These are phyloP conservation scores for Syzygium aqueum DNA, from an alignment of 345 rosid genomes.

Conservation along the genomic window DNA sequence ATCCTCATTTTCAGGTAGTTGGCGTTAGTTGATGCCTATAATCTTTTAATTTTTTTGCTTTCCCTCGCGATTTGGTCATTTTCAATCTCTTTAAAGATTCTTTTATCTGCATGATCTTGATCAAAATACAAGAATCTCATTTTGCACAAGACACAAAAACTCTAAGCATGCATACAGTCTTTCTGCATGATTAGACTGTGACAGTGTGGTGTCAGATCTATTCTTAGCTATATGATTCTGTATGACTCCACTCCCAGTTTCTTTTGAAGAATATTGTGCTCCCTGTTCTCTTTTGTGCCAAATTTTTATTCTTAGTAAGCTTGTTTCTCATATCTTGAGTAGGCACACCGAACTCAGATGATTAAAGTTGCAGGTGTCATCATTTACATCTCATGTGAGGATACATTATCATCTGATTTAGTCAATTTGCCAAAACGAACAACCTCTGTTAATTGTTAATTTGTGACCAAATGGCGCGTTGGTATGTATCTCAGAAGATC, in stretches of 20 bases:
- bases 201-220: neutral
- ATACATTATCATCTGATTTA: neutral
- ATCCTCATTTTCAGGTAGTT: constrained; percentile 92
- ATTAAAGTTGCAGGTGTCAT: neutral
- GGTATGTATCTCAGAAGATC: neutral
- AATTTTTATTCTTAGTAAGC: neutral
- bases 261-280: neutral
- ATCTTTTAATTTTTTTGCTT: neutral
- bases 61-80: neutral
- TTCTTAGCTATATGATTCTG: neutral
- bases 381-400: neutral
- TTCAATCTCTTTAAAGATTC: neutral
- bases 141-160: neutral
- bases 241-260: neutral
- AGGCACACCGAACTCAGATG: neutral
- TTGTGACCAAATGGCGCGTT: neutral
- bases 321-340: neutral
- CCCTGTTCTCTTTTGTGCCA: neutral
- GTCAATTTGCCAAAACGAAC: neutral
- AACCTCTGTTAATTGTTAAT: neutral
- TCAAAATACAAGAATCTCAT: neutral
- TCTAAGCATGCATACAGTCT: neutral
- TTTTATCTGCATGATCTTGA: neutral
- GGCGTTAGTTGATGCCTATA: neutral
- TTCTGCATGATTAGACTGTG: neutral